Conservation (phyloP, 768 basidiomycete species). For the Pholiota microspora region DNA sequence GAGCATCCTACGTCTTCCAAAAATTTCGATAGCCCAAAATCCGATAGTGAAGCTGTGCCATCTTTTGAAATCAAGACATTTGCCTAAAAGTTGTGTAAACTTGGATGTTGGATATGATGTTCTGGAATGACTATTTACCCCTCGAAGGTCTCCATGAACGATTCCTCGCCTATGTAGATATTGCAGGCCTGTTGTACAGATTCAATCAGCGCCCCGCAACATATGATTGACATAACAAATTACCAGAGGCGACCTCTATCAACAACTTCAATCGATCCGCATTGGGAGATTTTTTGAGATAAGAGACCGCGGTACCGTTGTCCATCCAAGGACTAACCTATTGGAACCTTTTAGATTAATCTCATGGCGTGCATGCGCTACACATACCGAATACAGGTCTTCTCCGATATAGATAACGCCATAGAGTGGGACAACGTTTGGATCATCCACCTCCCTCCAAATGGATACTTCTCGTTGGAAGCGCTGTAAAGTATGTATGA, state of each 20-base stretch:
- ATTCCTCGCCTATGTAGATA: slow-evolving; percentile 37
- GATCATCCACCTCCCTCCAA: slow-evolving; percentile 40
- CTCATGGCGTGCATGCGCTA: neutral
- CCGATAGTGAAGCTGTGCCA: slow-evolving; percentile 38
- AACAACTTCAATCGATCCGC: slow-evolving; percentile 37
- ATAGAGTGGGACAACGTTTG: slow-evolving; percentile 36
- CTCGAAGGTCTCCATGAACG: slow-evolving; percentile 42
- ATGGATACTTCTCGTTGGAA: slow-evolving; percentile 41
- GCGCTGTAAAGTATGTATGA: slow-evolving; percentile 26
- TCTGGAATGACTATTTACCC: too few species aligned
- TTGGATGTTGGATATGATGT: too few species aligned
- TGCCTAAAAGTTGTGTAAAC: slow-evolving; percentile 26
- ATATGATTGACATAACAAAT: slow-evolving; percentile 8
- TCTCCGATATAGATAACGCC: slow-evolving; percentile 34
- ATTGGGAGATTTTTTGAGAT: slow-evolving; percentile 28
- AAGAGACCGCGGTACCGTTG: slow-evolving; percentile 36
- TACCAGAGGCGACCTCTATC: slow-evolving; percentile 36
- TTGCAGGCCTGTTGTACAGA: slow-evolving; percentile 31
- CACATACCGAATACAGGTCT: slow-evolving; percentile 31
- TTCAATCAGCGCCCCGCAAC: neutral
- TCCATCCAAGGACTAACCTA: slow-evolving; percentile 48
- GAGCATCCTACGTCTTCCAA: slow-evolving; percentile 35
- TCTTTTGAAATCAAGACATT: slow-evolving; percentile 41
- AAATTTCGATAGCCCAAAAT: slow-evolving; percentile 43
- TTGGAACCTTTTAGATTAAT: neutral